Conservation (phyloP, 106 monocot species). For the Dendrobium chrysotoxum region DNA sequence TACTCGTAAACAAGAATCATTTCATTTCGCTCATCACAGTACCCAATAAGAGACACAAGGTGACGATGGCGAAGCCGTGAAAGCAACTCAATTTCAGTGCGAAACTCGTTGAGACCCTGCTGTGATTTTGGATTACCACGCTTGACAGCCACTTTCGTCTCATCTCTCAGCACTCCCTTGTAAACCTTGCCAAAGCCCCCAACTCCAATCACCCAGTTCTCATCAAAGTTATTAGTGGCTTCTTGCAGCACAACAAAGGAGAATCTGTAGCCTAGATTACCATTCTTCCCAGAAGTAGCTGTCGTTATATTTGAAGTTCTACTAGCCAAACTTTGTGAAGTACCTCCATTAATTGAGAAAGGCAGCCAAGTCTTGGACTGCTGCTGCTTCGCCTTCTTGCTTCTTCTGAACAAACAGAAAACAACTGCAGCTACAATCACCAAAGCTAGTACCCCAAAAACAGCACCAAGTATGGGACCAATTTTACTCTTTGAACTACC, state of each 20-base stretch:
- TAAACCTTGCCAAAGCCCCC: conserved; percentile 84
- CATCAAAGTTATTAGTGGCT: conserved; percentile 63
- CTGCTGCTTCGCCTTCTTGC: conserved; percentile 26
- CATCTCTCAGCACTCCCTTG: conserved; percentile 54
- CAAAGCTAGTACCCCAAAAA: conserved; percentile 32
- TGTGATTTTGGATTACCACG: conserved; percentile 58
- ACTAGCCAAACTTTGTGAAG: conserved; percentile 31
- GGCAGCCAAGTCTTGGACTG: conserved; percentile 40
- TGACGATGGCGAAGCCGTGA: conserved; percentile 69
- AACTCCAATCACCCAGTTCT: conserved; percentile 66
- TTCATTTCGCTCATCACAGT: conserved; percentile 62
- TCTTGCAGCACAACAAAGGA: conserved; percentile 48
- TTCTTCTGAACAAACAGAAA: conserved; percentile 18
- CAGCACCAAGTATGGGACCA: conserved; percentile 36
- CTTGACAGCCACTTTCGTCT: conserved; percentile 57
- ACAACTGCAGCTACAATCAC: conserved; percentile 14
- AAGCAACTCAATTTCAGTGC: conserved; percentile 64
- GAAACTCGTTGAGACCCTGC: conserved; percentile 71
- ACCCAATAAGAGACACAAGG: conserved; percentile 69
- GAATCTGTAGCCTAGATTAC: conserved; percentile 41
- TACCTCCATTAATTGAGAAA: conserved; percentile 35
- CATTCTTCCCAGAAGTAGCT: conserved; percentile 32
- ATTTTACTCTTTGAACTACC: conserved; percentile 21
- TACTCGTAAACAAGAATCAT: conserved; percentile 80
- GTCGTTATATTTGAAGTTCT: conserved; percentile 18